phyloP scores from a whole-genome alignment of 805 yeast genomes.

The Ogataea zsoltii region DNA sequence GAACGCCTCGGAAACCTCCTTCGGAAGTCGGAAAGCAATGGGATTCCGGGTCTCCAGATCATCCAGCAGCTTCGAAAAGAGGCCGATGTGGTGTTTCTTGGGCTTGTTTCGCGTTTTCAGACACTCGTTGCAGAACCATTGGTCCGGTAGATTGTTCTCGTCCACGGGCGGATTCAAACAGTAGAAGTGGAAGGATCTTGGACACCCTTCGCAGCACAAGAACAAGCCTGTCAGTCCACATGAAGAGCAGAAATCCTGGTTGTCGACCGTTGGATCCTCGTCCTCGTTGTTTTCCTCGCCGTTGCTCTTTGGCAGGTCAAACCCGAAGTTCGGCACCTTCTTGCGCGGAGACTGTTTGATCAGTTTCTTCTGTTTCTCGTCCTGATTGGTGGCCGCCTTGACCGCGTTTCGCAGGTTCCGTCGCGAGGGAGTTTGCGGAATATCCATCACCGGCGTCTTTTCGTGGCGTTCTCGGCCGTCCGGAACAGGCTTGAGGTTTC shows the following conservation, averaged over 20 bases:
- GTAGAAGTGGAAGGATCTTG: constrained; percentile 85
- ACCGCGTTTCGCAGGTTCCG: constrained; percentile 13
- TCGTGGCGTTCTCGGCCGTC: constrained; percentile 1
- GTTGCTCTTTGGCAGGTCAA: constrained; percentile 10
- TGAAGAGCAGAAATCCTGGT: constrained; percentile 88
- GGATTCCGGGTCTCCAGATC: constrained; percentile 62
- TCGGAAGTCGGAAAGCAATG: constrained; percentile 67
- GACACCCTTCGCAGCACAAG: constrained; percentile 92
- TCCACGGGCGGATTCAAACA: constrained; percentile 91
- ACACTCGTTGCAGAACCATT: constrained; percentile 89
- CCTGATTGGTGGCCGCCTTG: neutral
- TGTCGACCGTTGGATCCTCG: constrained; percentile 35
- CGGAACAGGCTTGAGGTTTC: constrained; percentile 13
- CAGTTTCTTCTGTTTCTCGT: constrained; percentile 19
- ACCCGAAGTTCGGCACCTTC: constrained; percentile 15
- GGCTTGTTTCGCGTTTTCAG: constrained; percentile 36
- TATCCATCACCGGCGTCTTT: neutral
- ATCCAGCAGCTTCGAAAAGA: constrained; percentile 58
- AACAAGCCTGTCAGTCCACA: constrained; percentile 90
- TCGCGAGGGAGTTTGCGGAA: constrained; percentile 3
- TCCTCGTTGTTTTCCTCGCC: constrained; percentile 11
- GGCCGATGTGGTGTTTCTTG: constrained; percentile 38
- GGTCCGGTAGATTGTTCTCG: constrained; percentile 73
- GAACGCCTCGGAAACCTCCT: constrained; percentile 65
- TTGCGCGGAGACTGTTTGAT: constrained; percentile 25